Evolutionary conservation across 116 monocot species (phyloP).

Genomic region (Trichopus zeylanicus): DNA sequence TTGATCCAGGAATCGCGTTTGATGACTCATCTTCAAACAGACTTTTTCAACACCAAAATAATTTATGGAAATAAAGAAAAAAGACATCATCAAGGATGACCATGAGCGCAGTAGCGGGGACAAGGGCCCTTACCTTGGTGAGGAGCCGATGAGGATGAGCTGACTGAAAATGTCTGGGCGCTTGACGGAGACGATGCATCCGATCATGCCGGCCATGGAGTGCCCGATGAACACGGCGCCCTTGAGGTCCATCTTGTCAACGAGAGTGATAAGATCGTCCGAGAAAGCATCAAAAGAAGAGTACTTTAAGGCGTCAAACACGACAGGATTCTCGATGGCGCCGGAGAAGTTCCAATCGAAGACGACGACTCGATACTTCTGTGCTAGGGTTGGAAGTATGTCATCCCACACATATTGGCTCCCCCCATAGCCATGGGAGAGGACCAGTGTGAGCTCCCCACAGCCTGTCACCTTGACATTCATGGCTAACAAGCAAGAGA

Average conservation of each 20-base stretch:
- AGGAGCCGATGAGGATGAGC: slow-evolving; percentile 68
- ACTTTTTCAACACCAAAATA: too few relatives aligned
- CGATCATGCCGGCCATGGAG: slow-evolving; percentile 82
- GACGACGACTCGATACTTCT: slow-evolving; percentile 33
- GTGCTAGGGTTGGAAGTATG: slow-evolving; percentile 28
- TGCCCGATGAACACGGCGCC: slow-evolving; percentile 56
- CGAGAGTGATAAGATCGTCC: slow-evolving; percentile 53
- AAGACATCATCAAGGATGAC: slow-evolving; percentile 20
- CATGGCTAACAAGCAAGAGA: slow-evolving; percentile 5
- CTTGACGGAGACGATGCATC: slow-evolving; percentile 64
- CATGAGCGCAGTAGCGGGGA: slow-evolving; percentile 43
- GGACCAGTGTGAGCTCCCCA: slow-evolving; percentile 38
- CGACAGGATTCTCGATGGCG: slow-evolving; percentile 1
- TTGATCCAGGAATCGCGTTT: too few relatives aligned
- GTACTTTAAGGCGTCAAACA: slow-evolving; percentile 14
- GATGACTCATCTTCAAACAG: too few relatives aligned
- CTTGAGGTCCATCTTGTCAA: slow-evolving; percentile 35
- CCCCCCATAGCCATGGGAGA: slow-evolving; percentile 68
- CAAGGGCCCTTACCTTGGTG: slow-evolving; percentile 82
- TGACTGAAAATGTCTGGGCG: slow-evolving; percentile 62
- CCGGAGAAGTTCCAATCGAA: slow-evolving; percentile 73
- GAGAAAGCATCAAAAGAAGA: slow-evolving; percentile 24
- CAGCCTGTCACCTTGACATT: slow-evolving; percentile 42
- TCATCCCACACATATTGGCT: slow-evolving; percentile 57
- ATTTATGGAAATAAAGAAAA: too few relatives aligned